phyloP scores from a whole-genome alignment of 805 yeast genomes.

The Zygoascus biomembranicola region DNA sequence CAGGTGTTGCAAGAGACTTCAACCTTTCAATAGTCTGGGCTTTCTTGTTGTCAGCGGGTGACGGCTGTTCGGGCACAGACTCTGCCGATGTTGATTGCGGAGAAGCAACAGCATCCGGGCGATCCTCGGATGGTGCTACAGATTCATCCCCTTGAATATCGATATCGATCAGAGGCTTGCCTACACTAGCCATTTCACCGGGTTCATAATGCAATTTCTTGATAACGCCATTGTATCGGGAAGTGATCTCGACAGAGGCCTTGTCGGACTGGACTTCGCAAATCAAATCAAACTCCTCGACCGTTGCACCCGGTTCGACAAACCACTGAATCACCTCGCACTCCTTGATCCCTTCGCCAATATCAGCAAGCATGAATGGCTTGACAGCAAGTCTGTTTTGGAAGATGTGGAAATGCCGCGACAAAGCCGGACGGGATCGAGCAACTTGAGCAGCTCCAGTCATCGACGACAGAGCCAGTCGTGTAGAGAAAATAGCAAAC shows the following conservation, averaged over 20 bases:
- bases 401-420: conserved; percentile 8
- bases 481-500: not conserved
- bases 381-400: conserved; percentile 9
- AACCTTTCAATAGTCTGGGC: not conserved
- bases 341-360: conserved; percentile 31
- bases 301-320: conserved; percentile 28
- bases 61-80: not conserved
- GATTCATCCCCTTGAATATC: conserved; percentile 21
- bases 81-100: not conserved
- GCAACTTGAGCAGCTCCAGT: not conserved
- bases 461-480: not conserved
- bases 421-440: not conserved
- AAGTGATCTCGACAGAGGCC: conserved; percentile 30
- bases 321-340: conserved; percentile 32
- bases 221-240: conserved; percentile 27
- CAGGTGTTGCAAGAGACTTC: conserved; percentile 27
- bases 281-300: conserved; percentile 29
- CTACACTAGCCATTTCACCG: conserved; percentile 30
- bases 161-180: conserved; percentile 27
- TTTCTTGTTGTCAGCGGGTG: not conserved
- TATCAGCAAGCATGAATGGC: conserved; percentile 28
- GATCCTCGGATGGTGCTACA: not conserved
- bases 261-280: conserved; percentile 31
- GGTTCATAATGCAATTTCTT: conserved; percentile 27
- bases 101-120: not conserved